phyloP scores from a whole-genome alignment of 225 moss, liverwort and hornwort genomes.

The Straminergon stramineum region DNA sequence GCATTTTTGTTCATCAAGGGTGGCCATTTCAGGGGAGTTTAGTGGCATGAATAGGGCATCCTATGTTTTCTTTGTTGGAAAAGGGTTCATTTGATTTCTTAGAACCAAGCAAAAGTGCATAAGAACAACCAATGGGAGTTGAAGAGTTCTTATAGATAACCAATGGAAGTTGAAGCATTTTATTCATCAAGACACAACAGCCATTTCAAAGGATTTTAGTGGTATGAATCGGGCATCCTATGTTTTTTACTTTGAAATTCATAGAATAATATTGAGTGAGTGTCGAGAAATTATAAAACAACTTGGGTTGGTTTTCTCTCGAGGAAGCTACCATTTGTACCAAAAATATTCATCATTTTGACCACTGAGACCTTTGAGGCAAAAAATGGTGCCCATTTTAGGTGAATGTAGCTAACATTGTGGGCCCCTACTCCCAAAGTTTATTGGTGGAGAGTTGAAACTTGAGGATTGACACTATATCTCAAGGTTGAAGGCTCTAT shows the following conservation, averaged over 20 bases:
- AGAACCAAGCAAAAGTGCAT: fast-evolving
- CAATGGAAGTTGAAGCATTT: neutral
- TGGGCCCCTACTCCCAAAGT: fast-evolving
- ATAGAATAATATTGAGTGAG: neutral
- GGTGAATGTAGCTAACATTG: fast-evolving
- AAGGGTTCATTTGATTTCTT: neutral
- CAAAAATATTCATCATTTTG: neutral
- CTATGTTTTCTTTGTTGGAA: neutral
- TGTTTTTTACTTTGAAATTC: neutral
- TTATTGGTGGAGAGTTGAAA: neutral
- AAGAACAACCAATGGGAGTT: no score
- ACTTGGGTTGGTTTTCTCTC: neutral
- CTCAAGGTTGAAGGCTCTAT: fast-evolving
- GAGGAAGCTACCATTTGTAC: neutral
- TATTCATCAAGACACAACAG: no score
- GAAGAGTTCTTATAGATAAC: neutral
- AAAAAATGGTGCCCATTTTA: neutral
- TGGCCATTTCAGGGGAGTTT: no score
- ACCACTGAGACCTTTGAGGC: fast-evolving
- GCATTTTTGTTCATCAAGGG: no score
- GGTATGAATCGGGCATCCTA: fast-evolving
- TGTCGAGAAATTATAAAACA: fast-evolving
- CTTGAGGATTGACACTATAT: neutral
- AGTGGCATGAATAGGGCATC: no score
- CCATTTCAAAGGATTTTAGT: neutral